A percentile compares a stretch with the other conserved stretches of the same genome.
Evolutionary conservation across 139 green algal species (phyloP).

Genomic region (Chlorella sp.): DNA sequence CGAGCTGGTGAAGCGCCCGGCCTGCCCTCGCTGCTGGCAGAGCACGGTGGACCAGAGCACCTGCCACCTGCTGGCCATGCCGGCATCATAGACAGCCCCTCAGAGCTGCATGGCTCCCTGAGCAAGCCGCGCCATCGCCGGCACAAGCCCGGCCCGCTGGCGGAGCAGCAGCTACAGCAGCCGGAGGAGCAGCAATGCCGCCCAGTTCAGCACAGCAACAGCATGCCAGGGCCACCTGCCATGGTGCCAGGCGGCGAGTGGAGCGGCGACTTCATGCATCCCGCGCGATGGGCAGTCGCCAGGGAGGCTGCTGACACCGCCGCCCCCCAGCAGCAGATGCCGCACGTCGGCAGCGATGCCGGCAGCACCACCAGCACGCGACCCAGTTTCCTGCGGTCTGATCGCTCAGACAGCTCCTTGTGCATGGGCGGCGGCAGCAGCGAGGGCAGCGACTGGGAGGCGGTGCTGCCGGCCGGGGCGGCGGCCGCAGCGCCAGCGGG

Average conservation of each 20-base stretch:
- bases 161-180: background rate
- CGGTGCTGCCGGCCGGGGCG: background rate
- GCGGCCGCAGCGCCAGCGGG: background rate
- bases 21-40: too few species aligned
- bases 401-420: background rate
- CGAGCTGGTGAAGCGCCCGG: too few species aligned
- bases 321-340: background rate
- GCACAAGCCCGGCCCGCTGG: background rate
- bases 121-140: background rate
- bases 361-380: constrained; percentile 10
- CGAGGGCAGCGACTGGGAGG: constrained; percentile 7
- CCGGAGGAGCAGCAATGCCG: too few species aligned
- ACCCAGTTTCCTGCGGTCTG: constrained; percentile 28
- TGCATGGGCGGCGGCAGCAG: background rate
- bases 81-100: background rate
- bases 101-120: background rate
- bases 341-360: background rate
- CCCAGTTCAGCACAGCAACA: too few species aligned
- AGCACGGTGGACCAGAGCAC: background rate
- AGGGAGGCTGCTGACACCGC: background rate
- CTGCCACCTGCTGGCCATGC: background rate
- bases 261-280: constrained; percentile 18
- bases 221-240: background rate
- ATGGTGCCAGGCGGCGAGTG: background rate
- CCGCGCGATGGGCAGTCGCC: background rate